Percentiles rank a stretch among this genome's conserved stretches.
Evolutionary conservation across 306 rosid genomes (phyloP).

Genomic region (Mucuna pruriens): DNA sequence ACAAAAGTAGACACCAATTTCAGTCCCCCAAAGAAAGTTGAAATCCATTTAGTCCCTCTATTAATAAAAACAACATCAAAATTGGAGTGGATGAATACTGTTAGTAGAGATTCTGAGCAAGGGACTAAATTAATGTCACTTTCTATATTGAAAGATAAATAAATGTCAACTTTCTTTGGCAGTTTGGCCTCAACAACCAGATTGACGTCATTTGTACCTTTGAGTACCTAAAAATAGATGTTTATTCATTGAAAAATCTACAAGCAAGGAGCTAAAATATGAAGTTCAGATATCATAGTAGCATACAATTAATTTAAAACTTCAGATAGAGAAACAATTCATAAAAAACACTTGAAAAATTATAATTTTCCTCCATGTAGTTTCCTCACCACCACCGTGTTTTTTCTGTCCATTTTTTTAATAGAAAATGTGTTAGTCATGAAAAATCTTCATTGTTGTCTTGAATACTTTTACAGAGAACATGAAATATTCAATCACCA

Average conservation of each 20-base stretch:
- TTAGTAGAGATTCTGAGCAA: neutral
- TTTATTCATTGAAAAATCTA: neutral
- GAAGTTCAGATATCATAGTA: neutral
- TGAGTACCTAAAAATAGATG: neutral
- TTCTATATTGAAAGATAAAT: neutral
- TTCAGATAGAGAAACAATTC: neutral
- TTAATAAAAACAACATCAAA: neutral
- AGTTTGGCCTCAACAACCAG: neutral
- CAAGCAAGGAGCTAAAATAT: neutral
- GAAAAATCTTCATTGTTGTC: neutral
- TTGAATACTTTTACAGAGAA: neutral
- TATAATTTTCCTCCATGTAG: neutral
- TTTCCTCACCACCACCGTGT: neutral
- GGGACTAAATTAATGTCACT: neutral
- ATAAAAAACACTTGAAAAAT: neutral
- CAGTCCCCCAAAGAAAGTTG: neutral
- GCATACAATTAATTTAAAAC: neutral
- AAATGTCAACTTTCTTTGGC: neutral
- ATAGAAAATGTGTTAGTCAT: neutral
- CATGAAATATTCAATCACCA: neutral
- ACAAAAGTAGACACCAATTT: neutral
- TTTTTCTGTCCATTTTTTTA: neutral
- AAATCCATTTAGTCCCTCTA: neutral
- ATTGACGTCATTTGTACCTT: neutral
- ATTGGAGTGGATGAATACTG: neutral